Base-by-base conservation (phyloP, 768 basidiomycete genomes). In the Lepiota brunneoincarnata region DNA sequence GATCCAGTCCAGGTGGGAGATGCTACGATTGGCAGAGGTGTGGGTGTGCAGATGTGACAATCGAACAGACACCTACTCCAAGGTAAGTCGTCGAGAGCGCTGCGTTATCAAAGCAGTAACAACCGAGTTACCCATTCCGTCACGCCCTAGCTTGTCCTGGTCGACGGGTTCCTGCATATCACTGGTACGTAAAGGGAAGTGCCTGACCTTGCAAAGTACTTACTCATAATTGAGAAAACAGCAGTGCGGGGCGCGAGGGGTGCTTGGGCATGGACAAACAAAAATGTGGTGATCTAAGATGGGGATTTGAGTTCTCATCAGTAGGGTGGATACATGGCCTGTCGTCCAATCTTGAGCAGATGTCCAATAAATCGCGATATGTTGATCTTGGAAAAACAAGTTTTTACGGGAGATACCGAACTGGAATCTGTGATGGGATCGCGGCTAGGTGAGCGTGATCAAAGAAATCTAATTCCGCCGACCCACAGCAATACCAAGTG, bases 381-480 rank as follows among this genome's bases (percentile, higher is more conserved):
- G 20, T 54, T 46, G 31, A 47, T 47, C 45, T 42, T 34, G 41
- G 45, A 47, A 41, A n/a, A 47, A 47, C 37, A 39, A 20, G n/a
- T 38, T 15, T 24, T 10, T 31, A 6, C 45, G 53, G 53, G 21
- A 54, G 53, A 54, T 54, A 54, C 53, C 53, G 53, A 48, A 14
- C 31, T 17, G 48, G 51, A 54, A 47, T 47, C 18, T 28, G 12
- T 47, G 45, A 47, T 54, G 56, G 41, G 53, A 61, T 61, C 58
- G 59, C 48, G 54, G 54, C 40, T 34, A 49, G 52, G 34, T 53
- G 59, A 59, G 62, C 59, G 49, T 47, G 57, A 60, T 61, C 69
- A 70, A 65, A 65, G 77, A 74, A 71, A 37, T 54, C 53, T 69
- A 74, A 67, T 64, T 74, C 72, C 75, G 74, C 71, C 75, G 78